Evolutionary conservation across 2,329 filamentous ascomycete species (phyloP), one percentile per base, ranked within the genome.

Genomic region (Didymella exigua): DNA sequence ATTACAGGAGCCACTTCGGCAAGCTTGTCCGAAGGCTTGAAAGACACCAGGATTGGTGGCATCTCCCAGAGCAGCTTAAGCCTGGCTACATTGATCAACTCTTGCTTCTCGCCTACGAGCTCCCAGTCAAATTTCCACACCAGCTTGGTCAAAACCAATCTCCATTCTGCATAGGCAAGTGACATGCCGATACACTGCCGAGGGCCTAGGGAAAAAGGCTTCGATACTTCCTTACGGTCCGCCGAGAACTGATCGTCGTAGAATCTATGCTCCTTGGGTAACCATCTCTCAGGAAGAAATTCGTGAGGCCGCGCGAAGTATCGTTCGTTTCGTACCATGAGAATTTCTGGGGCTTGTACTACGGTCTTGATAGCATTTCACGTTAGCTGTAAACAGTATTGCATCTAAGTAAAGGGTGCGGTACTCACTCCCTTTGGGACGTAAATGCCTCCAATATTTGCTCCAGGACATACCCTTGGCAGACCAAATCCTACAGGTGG

Each of bases 191-290:
- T 47, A 16, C 61, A 66, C 7, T 56, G 58, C 2, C 59, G 45
- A 7, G 59, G 59, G 2, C 61, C 59, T 3, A 49, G 16, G 7
- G 36, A 45, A 27, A 66, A 63, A 2, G 74, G 68, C 33, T 73
- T 64, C 10, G 75, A 62, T 0, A 53, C 67, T 3, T 67, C 66
- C 21, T 38, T 38, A 3, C 16, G 14, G 19, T 38, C 36, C 4
- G 5, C 13, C 3, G 10, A 19, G 18, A 37, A 37, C 21, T 37
- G n/a, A 9, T 9, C 10, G 30, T 33, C 30, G 33, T 36, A 36
- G 3, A 3, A 5, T 23, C 8, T 4, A 3, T 7, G 36, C 5
- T 7, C 36, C 18, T 16, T 6, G 14, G 14, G 5, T 8, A 38
- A 19, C 36, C 36, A 38, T 7, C 36, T 18, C 19, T 38, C 21